A percentile compares a stretch with the other conserved stretches of the same genome.
phyloP scores from a whole-genome alignment of 768 basidiomycete genomes.

The Lactarius evosmus region DNA sequence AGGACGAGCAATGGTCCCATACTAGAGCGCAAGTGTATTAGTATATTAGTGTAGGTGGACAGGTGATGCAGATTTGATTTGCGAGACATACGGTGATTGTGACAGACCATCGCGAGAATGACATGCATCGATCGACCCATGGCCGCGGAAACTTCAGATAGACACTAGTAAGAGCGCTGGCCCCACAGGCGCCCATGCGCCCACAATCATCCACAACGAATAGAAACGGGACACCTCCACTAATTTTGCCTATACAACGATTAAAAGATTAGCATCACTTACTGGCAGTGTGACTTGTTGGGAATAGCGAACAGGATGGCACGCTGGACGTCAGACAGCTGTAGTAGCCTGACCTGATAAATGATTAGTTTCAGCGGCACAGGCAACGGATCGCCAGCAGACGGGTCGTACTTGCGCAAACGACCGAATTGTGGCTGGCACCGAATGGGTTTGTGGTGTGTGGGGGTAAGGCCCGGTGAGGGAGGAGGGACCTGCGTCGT shows the following conservation, averaged over 20 bases:
- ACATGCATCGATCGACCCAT: neutral
- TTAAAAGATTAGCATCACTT: neutral
- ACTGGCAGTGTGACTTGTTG: neutral
- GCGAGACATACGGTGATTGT: neutral
- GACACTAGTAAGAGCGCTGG: neutral
- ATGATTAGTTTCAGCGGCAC: neutral
- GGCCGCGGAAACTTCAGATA: neutral
- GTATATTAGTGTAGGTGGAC: too few species aligned
- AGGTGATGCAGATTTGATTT: neutral
- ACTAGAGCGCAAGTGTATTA: neutral
- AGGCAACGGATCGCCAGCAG: too few species aligned
- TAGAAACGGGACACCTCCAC: neutral
- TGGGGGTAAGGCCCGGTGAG: too few species aligned
- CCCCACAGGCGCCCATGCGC: too few species aligned
- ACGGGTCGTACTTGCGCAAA: too few species aligned
- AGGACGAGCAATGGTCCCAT: too few species aligned
- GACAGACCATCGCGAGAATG: neutral
- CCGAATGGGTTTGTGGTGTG: too few species aligned
- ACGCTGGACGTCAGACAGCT: neutral
- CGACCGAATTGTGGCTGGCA: too few species aligned
- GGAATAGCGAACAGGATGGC: neutral
- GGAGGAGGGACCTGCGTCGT: too few species aligned
- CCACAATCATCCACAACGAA: neutral
- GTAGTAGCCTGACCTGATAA: neutral
- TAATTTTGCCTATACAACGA: neutral